Evolutionary conservation across 148 eudicot genomes (phyloP).

Genomic region (Vaccinium myrtillus): DNA sequence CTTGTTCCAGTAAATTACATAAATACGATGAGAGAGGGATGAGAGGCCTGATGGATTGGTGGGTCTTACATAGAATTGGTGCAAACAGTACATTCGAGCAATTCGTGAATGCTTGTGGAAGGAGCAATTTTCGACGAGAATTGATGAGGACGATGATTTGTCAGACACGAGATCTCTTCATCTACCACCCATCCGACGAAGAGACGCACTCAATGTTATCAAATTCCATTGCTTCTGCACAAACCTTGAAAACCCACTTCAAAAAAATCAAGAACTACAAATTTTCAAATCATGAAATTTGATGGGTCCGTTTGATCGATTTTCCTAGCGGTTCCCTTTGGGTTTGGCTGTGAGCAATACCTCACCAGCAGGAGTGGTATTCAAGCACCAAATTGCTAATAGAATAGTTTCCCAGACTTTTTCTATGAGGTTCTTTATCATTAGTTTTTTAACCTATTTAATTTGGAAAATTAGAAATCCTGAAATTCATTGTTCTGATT

Average conservation of each 20-base stretch:
- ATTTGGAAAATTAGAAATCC: background rate
- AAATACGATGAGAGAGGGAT: background rate
- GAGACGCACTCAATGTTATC: conserved; percentile 73
- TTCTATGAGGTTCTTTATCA: background rate
- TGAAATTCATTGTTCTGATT: background rate
- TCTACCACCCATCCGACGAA: conserved; percentile 67
- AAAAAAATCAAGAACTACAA: background rate
- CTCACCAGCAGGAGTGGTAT: background rate
- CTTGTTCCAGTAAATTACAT: background rate
- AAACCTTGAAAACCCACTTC: conserved; percentile 19
- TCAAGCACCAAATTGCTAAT: background rate
- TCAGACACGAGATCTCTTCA: conserved; percentile 47
- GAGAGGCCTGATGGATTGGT: conserved; percentile 79
- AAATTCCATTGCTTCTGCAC: conserved; percentile 43
- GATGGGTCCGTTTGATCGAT: background rate
- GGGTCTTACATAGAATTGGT: conserved; percentile 89
- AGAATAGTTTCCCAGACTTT: background rate
- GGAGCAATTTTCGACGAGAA: conserved; percentile 55
- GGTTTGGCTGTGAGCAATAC: background rate
- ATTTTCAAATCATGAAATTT: conserved; percentile 10
- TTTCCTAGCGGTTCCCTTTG: background rate
- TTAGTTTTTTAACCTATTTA: background rate
- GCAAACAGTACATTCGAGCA: conserved; percentile 97
- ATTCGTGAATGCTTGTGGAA: conserved; percentile 80
- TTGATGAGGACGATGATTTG: conserved; percentile 31